Conservation (phyloP, 805 yeast species). For the Monosporozyma solicola region DNA sequence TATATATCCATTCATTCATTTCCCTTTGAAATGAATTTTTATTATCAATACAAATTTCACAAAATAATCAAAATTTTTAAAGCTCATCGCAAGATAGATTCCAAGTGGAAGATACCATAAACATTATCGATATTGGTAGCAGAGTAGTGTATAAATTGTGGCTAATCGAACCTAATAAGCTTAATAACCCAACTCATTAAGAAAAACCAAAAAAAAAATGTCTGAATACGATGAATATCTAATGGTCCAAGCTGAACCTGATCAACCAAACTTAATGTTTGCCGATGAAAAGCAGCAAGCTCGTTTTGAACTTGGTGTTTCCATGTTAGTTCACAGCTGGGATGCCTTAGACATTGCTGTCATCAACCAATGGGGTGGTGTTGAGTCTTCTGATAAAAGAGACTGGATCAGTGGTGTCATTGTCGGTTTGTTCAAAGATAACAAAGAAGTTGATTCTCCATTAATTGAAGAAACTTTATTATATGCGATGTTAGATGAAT, state of each 20-base stretch:
- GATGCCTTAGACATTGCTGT: constrained; percentile 83
- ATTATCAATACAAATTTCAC: neutral
- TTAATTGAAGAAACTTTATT: constrained; percentile 77
- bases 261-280: constrained; percentile 34
- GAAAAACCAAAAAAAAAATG: neutral
- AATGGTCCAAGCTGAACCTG: constrained; percentile 45
- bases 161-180: neutral
- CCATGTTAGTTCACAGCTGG: constrained; percentile 89
- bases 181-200: too few relatives aligned
- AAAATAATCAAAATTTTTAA: neutral
- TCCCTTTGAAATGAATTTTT: neutral
- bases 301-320: constrained; percentile 84
- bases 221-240: constrained; percentile 34
- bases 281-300: constrained; percentile 62
- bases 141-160: too few relatives aligned
- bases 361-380: constrained; percentile 92
- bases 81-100: constrained; percentile 1
- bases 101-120: neutral
- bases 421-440: constrained; percentile 62
- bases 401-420: constrained; percentile 89
- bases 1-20: too few relatives aligned
- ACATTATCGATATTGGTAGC: too few relatives aligned
- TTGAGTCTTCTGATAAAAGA: constrained; percentile 80
- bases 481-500: constrained; percentile 92
- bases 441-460: constrained; percentile 60